Base-by-base conservation (phyloP, 257 asterid species). In the Rhazya stricta region DNA sequence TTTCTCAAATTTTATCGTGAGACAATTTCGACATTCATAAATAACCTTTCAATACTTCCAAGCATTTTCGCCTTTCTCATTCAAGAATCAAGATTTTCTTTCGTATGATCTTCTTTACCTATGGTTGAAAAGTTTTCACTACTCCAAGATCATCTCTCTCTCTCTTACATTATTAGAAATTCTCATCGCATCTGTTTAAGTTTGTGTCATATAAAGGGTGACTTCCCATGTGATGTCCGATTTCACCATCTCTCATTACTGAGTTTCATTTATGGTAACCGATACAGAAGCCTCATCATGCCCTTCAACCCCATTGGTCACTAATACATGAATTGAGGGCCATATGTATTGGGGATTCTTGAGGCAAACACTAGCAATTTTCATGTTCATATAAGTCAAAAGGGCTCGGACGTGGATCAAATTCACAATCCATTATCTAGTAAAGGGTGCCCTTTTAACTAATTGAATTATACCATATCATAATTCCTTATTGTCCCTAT, bases 151-250 rank as follows among this genome's bases (percentile, higher is more conserved):
- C 29, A 27, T 39, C 73, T 58, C 46, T 56, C 83, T 81, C 85
- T 74, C 80, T 76, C 81, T 61, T 78, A 34, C 71, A 73, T 45
- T 76, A 67, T 79, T 78, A 37, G 54, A 32, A 32, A 1, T 32
- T 60, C 67, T 45, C 51, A 29, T 78, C 18, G 72, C 62, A 41
- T 54, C 32, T 41, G 23, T 70, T 56, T 60, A 57, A 74, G 71
- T 60, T 46, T 68, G 73, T 79, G 83, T 74, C 79, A 73, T 74
- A 50, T 53, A 81, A 83, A 81, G 74, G 77, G 81, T 43, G 83
- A 81, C 74, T 76, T 69, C 76, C 81, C 87, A 77, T 83, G 89
- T 85, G 89, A 80, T 74, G 76, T 77, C 79, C 80, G 57, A 74
- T 72, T 76, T 74, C 66, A 72, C 76, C 84, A 51, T 72, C 46